Percentiles rank a stretch among this genome's conserved stretches.
These are phyloP conservation scores for Microdochium bolleyi DNA, from an alignment of 2,329 filamentous ascomycete species.

Conservation along the genomic window DNA sequence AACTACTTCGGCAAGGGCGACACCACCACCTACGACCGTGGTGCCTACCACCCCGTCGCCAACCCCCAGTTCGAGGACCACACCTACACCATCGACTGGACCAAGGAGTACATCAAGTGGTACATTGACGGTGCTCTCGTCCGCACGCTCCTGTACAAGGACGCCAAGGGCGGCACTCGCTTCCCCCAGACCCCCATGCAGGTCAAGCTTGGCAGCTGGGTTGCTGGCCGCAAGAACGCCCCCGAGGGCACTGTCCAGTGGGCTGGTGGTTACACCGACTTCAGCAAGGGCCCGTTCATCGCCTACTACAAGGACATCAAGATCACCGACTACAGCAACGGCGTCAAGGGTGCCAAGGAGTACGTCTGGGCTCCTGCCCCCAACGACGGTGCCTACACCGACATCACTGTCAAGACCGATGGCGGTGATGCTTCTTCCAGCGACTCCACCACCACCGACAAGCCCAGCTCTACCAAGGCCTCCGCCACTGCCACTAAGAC, in stretches of 20 bases:
- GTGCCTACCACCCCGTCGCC: constrained; percentile 50
- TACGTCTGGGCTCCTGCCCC: constrained; percentile 40
- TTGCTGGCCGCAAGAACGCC: constrained; percentile 49
- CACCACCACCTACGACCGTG: constrained; percentile 61
- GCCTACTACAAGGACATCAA: constrained; percentile 50
- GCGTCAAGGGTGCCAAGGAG: constrained; percentile 36
- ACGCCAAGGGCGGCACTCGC: constrained; percentile 48
- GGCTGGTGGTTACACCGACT: constrained; percentile 54
- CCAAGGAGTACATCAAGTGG: constrained; percentile 55
- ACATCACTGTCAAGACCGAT: constrained; percentile 40
- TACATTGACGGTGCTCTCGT: constrained; percentile 52
- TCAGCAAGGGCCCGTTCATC: constrained; percentile 41
- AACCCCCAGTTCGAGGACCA: constrained; percentile 47
- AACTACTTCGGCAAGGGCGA: constrained; percentile 78
- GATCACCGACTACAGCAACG: constrained; percentile 47
- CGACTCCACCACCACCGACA: constrained; percentile 6
- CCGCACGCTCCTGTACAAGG: constrained; percentile 51
- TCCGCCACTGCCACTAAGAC: constrained; percentile 8
- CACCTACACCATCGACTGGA: constrained; percentile 66
- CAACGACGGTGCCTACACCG: constrained; percentile 37
- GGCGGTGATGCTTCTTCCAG: constrained; percentile 7
- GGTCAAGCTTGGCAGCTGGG: constrained; percentile 63
- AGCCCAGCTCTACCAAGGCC: constrained; percentile 6
- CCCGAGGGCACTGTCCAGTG: constrained; percentile 62
- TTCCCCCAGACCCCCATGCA: constrained; percentile 71